Base-by-base conservation (phyloP, 768 basidiomycete species). In the Lactarius indigo region DNA sequence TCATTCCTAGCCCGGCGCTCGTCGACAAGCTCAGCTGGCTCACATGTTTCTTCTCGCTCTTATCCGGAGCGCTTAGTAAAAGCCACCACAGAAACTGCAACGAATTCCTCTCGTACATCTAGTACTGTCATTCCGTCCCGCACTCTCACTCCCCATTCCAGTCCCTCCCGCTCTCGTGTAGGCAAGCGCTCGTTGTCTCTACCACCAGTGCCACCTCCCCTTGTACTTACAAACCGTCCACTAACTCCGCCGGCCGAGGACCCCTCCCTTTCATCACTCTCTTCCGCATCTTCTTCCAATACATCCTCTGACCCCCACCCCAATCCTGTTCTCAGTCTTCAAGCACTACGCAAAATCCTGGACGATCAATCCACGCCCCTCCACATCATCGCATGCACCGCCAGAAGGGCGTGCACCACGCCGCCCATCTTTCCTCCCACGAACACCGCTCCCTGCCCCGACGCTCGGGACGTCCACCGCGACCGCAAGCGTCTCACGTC, bases 401-500 rank as follows among this genome's bases (percentile, higher is more conserved):
- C 55, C 66, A 47, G 73, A 74, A 10, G 71, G 65, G 1, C 74
- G 76, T n/a, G 78, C 81, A 64, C 70, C 81, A 73, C 79, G 66
- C 12, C 73, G 75, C 18, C 64, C 80, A 63, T 33, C 74, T n/a
- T 69, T 72, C 75, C 64, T 82, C 74, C 77, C 76, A 4, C 82
- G 84, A 3, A 87, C 89, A 1, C 79, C 81, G 12, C 84, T 85
- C 12, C 70, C 68, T n/a, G 73, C 75, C 1, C 79, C 88, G 7
- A 77, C 81, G 28, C 80, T 83, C 5, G 81, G 84, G n/a, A 88
- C 88, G 5, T 90, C 88, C 4, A 89, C 80, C 5, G 87, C 91
- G 1, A 93, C 91, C 2, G 91, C 91, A 1, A 89, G 87, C 33
- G 81, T 93, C 57, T 91, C 90, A 28, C 82, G 88, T n/a, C 82